A percentile compares a stretch with the other conserved stretches of the same genome.
These are phyloP conservation scores for Cladosporium sp. DNA, from an alignment of 2,329 filamentous ascomycete species.

Conservation along the genomic window DNA sequence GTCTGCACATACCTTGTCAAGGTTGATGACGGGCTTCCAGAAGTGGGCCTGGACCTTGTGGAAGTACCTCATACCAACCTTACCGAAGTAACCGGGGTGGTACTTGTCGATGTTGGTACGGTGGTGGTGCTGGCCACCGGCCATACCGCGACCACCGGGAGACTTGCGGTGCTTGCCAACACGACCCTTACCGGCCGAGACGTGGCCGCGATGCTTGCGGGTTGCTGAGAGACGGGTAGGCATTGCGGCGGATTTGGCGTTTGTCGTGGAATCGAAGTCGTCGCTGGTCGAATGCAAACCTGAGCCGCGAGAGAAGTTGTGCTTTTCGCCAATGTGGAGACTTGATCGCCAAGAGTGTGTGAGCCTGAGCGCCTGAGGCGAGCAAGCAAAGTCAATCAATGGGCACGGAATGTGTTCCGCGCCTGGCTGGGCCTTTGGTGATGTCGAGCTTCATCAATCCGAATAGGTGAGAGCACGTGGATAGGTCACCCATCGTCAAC, in stretches of 20 bases:
- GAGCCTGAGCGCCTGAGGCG: neutral
- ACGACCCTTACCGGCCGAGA: slow-evolving; percentile 97
- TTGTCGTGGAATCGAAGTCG: slow-evolving; percentile 11
- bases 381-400: neutral
- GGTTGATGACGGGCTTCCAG: slow-evolving; percentile 98
- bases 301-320: neutral
- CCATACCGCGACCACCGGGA: slow-evolving; percentile 75
- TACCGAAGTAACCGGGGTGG: slow-evolving; percentile 99
- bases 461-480: neutral
- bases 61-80: slow-evolving; percentile 65
- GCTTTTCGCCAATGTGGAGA: slow-evolving; percentile 4
- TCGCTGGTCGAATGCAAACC: slow-evolving; percentile 1
- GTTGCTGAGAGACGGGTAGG: slow-evolving; percentile 73
- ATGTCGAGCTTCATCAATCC: neutral
- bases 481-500: neutral
- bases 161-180: slow-evolving; percentile 97
- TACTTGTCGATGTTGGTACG: slow-evolving; percentile 89
- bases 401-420: neutral
- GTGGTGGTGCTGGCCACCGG: slow-evolving; percentile 99
- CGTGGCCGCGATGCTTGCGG: slow-evolving; percentile 89
- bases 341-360: neutral
- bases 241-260: slow-evolving; percentile 49
- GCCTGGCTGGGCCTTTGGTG: neutral
- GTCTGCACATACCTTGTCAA: slow-evolving; percentile 75
- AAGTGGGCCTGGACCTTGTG: slow-evolving; percentile 93